Evolutionary conservation across 352 stramenopile species (phyloP).

Genomic region (Pythium dissotocum): DNA sequence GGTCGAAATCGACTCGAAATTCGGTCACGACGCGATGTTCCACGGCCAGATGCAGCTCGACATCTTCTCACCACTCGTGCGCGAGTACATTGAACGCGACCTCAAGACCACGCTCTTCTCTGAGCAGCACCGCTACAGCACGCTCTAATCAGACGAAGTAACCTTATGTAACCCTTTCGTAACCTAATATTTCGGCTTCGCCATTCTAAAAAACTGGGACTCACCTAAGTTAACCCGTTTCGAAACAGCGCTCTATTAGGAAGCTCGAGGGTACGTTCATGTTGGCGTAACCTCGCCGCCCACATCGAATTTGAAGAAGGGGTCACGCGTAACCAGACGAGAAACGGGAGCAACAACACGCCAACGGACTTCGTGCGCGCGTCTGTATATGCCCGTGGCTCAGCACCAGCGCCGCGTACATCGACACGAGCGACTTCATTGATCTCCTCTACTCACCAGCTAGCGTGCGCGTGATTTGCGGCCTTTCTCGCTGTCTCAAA

Average conservation of each 20-base stretch:
- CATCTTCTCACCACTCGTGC: slow-evolving; percentile 68
- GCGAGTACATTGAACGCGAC: slow-evolving; percentile 70
- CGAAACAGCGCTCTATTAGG: slow-evolving; percentile 10
- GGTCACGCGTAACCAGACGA: slow-evolving; percentile 14
- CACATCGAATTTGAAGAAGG: slow-evolving; percentile 29
- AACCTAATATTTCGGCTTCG: slow-evolving; percentile 3
- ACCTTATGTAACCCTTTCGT: slow-evolving; percentile 7
- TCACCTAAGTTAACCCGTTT: neutral
- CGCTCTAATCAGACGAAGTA: slow-evolving; percentile 35
- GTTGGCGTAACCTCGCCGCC: slow-evolving; percentile 4
- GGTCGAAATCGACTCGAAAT: slow-evolving; percentile 82
- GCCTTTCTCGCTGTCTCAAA: neutral
- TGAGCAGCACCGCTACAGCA: slow-evolving; percentile 83
- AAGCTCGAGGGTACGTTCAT: neutral
- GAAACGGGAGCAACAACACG: slow-evolving; percentile 5
- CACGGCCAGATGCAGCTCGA: slow-evolving; percentile 78
- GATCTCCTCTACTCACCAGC: neutral
- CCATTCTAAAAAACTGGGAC: neutral
- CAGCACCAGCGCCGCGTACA: neutral
- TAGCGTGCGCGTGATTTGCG: neutral
- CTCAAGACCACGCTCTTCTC: slow-evolving; percentile 50
- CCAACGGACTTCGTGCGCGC: neutral
- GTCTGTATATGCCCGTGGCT: slow-evolving; percentile 6
- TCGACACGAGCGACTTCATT: neutral
- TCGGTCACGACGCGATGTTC: slow-evolving; percentile 89